Conservation (phyloP, 2,329 filamentous ascomycete genomes). For the Didymella keratinophila region DNA sequence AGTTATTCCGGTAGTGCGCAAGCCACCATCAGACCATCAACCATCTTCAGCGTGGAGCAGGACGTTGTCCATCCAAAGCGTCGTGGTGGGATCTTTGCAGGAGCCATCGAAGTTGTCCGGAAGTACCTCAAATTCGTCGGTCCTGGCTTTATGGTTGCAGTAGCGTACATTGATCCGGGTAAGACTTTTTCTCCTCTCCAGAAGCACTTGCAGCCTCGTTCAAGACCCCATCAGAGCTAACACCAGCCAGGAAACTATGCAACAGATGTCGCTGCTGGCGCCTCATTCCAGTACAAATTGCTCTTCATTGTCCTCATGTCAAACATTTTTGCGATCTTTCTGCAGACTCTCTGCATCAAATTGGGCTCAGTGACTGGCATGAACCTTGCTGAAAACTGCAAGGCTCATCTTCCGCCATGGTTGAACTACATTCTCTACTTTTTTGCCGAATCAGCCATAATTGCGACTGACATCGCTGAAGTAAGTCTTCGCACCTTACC, state of each 20-base stretch:
- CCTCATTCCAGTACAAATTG: slow-evolving; percentile 69
- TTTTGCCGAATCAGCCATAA: slow-evolving; percentile 64
- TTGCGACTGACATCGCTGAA: slow-evolving; percentile 67
- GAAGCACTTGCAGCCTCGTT: no score
- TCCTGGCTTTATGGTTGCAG: slow-evolving; percentile 69
- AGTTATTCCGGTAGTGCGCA: neutral
- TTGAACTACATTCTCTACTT: slow-evolving; percentile 63
- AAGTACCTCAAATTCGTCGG: slow-evolving; percentile 68
- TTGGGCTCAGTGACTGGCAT: slow-evolving; percentile 60
- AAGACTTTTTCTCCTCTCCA: neutral
- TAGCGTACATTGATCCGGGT: slow-evolving; percentile 59
- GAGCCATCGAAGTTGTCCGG: slow-evolving; percentile 24
- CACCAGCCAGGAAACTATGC: slow-evolving; percentile 67
- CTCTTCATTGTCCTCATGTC: slow-evolving; percentile 74
- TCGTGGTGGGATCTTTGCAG: slow-evolving; percentile 5
- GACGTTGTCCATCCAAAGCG: slow-evolving; percentile 3
- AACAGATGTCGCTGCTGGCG: slow-evolving; percentile 73
- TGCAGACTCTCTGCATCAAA: slow-evolving; percentile 72
- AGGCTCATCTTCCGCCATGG: slow-evolving; percentile 60
- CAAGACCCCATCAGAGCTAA: neutral
- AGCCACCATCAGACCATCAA: neutral
- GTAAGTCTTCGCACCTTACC: slow-evolving; percentile 31
- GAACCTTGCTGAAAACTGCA: slow-evolving; percentile 60
- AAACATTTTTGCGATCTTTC: slow-evolving; percentile 75
- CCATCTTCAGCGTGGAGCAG: slow-evolving; percentile 11